Base-by-base conservation (phyloP, 441 rosid genomes). In the Eutrema salsugineum region DNA sequence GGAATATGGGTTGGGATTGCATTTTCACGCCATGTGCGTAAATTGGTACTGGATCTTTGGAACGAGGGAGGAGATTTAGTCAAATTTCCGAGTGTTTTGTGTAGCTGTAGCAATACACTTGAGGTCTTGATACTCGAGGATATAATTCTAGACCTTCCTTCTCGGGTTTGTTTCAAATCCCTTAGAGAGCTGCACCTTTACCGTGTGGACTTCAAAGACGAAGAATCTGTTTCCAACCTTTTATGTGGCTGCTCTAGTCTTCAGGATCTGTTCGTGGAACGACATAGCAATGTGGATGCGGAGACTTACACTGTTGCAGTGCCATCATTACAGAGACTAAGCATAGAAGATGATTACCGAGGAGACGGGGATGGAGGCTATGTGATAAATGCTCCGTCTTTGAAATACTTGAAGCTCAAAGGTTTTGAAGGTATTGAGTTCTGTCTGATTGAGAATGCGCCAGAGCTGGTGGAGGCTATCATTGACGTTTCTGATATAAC, bases 241-340 rank as follows among this genome's bases (percentile, higher is more conserved):
- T 56, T 68, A 56, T 20, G 16, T 44, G 56, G 73, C 8, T 68
- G 48, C 47, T 43, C 63, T 68, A 19, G 9, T 42, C 72, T 68
- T 15, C 44, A 55, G 43, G 33, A 68, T 17, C 48, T 70, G 50
- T 40, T 59, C 3, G 42, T 70, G 40, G 1, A 8, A 2, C 54
- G 11, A 48, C 4, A 0, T 5, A 5, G 1, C 5, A 5, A 5
- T 24, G 1, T 0, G 0, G 22, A 15, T 36, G 70, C 4, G 58
- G 3, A 6, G 4, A 49, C 16, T 49, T 49, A 33, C 59, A 50
- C 48, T 49, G 50, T 65, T 50, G 48, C 22, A 5, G 68, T 46
- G 28, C 43, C 43, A 30, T 63, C 55, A 5, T 63, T 63, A 44
- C 53, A 46, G 28, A 64, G 58, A 20, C 6, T 64, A 35, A 19